Evolutionary conservation across 2,329 filamentous ascomycete species (phyloP).

Genomic region (Intubia oerlemansii): DNA sequence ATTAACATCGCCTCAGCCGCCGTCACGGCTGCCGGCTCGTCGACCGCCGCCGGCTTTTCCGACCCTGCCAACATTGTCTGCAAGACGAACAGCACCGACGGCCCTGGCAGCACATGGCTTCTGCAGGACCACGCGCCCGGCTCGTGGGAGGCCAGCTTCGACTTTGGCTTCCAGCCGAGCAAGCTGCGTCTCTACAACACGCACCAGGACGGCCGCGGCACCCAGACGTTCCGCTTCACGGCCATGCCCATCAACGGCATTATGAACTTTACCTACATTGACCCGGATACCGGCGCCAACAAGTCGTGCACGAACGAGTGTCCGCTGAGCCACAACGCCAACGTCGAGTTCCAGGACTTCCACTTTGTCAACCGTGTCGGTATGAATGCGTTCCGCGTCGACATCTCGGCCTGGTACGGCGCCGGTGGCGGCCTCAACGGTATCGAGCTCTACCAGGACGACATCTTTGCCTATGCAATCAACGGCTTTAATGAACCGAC

Average conservation of each 20-base stretch:
- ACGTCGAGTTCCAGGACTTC: slow-evolving; percentile 63
- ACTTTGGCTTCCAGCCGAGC: slow-evolving; percentile 69
- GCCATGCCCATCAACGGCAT: slow-evolving; percentile 76
- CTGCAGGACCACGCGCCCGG: slow-evolving; percentile 55
- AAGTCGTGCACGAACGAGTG: slow-evolving; percentile 62
- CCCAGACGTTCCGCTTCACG: slow-evolving; percentile 70
- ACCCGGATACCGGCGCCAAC: slow-evolving; percentile 46
- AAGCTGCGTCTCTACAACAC: slow-evolving; percentile 82
- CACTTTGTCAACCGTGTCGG: slow-evolving; percentile 71
- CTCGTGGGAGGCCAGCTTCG: slow-evolving; percentile 65
- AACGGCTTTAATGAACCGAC: slow-evolving; percentile 72
- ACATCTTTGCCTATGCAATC: slow-evolving; percentile 71
- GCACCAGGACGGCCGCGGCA: slow-evolving; percentile 61
- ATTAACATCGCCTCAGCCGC: slow-evolving; percentile 69
- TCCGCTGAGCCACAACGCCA: slow-evolving; percentile 53
- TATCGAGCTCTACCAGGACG: slow-evolving; percentile 69
- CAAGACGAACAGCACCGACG: slow-evolving; percentile 44
- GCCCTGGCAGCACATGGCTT: slow-evolving; percentile 63
- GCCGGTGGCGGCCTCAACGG: slow-evolving; percentile 65
- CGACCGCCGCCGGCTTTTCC: slow-evolving; percentile 39
- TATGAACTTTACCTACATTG: slow-evolving; percentile 84
- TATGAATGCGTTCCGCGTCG: slow-evolving; percentile 71
- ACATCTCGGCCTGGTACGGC: slow-evolving; percentile 77
- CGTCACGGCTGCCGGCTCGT: slow-evolving; percentile 44
- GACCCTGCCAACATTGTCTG: slow-evolving; percentile 72